Conservation (phyloP, 164 flowering plant species). For the Magnolia kwangsiensis region DNA sequence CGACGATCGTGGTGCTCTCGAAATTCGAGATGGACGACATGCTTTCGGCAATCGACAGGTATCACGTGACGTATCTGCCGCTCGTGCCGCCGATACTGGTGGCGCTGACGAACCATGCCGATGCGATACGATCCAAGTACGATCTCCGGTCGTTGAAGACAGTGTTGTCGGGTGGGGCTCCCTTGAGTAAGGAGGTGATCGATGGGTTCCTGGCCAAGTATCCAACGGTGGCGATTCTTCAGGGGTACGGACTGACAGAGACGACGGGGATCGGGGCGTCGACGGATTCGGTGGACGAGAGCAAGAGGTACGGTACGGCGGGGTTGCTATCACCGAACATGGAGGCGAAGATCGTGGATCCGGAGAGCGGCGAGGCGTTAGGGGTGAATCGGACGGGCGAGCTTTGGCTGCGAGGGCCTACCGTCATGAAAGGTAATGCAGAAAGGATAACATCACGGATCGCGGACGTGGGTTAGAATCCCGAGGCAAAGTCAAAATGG, state of each 20-base stretch:
- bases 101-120: constrained; percentile 42
- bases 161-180: constrained; percentile 79
- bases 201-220: constrained; percentile 64
- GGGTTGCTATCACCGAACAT: constrained; percentile 66
- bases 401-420: constrained; percentile 85
- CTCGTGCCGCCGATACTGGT: constrained; percentile 66
- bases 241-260: constrained; percentile 95
- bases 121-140: constrained; percentile 35
- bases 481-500: too few relatives aligned
- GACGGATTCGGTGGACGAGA: constrained; percentile 77
- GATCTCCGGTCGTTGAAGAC: constrained; percentile 46
- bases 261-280: constrained; percentile 83
- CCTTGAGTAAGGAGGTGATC: constrained; percentile 76
- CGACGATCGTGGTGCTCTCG: constrained; percentile 51
- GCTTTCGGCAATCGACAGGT: constrained; percentile 40
- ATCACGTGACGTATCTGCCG: constrained; percentile 46
- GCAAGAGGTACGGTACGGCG: constrained; percentile 77
- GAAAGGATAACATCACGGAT: too few relatives aligned
- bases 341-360: constrained; percentile 78
- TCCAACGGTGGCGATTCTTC: constrained; percentile 60
- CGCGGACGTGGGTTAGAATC: too few relatives aligned
- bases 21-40: constrained; percentile 57
- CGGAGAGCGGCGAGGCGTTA: constrained; percentile 54
- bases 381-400: constrained; percentile 69
- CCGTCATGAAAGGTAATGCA: constrained; percentile 76